Evolutionary conservation across 2,329 filamentous ascomycete genomes (phyloP).

Genomic region (Arthroderma sp.): DNA sequence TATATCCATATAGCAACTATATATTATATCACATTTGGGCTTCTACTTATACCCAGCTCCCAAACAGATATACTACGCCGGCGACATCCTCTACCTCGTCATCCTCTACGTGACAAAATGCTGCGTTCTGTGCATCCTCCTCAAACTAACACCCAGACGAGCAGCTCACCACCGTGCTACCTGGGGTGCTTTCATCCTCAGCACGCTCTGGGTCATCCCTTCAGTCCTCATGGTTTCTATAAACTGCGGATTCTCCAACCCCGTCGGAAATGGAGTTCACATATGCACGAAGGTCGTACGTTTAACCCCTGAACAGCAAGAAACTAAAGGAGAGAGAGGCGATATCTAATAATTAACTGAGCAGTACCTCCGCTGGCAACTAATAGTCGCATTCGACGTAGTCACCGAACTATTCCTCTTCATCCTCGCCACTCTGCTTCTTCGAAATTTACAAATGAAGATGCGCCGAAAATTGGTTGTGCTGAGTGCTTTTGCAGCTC

Average conservation of each 20-base stretch:
- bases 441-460: constrained; percentile 21
- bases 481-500: constrained; percentile 21
- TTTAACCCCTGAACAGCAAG: too few relatives aligned
- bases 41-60: neutral
- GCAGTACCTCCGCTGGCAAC: constrained; percentile 21
- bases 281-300: too few relatives aligned
- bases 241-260: constrained; percentile 19
- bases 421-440: constrained; percentile 17
- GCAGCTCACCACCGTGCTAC: constrained; percentile 24
- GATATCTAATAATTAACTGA: neutral
- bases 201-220: constrained; percentile 26
- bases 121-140: constrained; percentile 29
- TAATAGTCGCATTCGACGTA: constrained; percentile 24
- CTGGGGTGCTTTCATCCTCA: constrained; percentile 22
- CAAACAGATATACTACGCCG: constrained; percentile 21
- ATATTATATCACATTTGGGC: neutral
- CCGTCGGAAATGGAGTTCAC: too few relatives aligned
- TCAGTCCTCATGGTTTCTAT: constrained; percentile 30
- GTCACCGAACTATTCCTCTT: constrained; percentile 23
- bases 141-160: constrained; percentile 33
- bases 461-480: constrained; percentile 21
- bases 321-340: neutral
- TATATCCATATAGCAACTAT: neutral
- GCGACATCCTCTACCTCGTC: constrained; percentile 32
- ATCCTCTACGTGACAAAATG: constrained; percentile 31